Evolutionary conservation across 108 stramenopile genomes (phyloP).

Genomic region (Stephanodiscus minutulus): DNA sequence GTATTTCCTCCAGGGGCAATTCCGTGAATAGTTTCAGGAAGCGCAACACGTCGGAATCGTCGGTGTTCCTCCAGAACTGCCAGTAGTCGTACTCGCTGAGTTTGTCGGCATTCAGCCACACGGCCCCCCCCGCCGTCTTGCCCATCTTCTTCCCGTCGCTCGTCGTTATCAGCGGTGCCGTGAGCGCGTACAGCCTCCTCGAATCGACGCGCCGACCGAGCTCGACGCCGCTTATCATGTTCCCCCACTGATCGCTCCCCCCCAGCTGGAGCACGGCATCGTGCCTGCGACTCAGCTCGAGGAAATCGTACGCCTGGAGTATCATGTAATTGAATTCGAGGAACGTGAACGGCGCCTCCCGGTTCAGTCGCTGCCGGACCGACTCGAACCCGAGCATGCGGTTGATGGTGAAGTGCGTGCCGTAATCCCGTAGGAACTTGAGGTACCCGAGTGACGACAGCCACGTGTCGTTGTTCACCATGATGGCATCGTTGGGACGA

Average conservation of each 20-base stretch:
- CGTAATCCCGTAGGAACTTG: constrained; percentile 95
- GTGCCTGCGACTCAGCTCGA: constrained; percentile 88
- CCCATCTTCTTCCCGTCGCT: constrained; percentile 99
- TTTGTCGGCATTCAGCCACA: constrained; percentile 94
- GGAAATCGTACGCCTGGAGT: constrained; percentile 97
- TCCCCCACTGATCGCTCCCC: constrained; percentile 99
- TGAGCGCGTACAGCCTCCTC: constrained; percentile 90
- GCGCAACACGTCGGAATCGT: constrained; percentile 91
- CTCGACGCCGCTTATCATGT: constrained; percentile 95
- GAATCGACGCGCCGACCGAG: constrained; percentile 86
- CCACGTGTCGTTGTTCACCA: constrained; percentile 99
- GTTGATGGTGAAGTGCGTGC: constrained; percentile 96
- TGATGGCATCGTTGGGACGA: constrained; percentile 67
- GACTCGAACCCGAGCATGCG: constrained; percentile 96
- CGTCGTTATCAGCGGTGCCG: constrained; percentile 97
- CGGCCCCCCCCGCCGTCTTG: constrained; percentile 95
- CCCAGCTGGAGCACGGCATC: constrained; percentile 90
- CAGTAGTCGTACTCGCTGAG: constrained; percentile 96
- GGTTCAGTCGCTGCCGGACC: constrained; percentile 89
- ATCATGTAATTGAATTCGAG: constrained; percentile 99
- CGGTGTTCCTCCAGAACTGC: constrained; percentile 98
- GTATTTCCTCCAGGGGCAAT: constrained; percentile 86
- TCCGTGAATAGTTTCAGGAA: constrained; percentile 96
- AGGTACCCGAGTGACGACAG: constrained; percentile 80
- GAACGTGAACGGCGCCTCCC: constrained; percentile 94